phyloP scores from a whole-genome alignment of 192 early-diverging fungal species.

The Coemansia sp. region DNA sequence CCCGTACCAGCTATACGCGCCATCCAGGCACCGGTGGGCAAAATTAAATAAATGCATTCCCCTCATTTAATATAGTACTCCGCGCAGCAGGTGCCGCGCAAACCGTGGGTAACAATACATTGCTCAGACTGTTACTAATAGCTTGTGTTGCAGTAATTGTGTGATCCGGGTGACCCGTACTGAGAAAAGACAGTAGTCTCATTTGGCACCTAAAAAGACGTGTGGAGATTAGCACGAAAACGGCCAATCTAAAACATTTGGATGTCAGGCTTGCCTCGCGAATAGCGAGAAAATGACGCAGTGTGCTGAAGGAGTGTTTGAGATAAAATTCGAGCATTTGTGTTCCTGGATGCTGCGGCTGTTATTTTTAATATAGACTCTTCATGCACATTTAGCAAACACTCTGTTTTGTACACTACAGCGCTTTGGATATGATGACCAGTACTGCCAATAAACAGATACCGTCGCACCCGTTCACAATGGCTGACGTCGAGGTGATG shows the following conservation, averaged over 20 bases:
- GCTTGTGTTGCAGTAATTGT: not conserved
- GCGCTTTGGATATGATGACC: slow-evolving; percentile 13
- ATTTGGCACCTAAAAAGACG: not conserved
- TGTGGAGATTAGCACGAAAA: not conserved
- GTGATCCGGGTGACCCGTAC: not conserved
- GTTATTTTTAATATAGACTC: not conserved
- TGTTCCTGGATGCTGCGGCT: not conserved
- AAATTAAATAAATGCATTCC: not conserved
- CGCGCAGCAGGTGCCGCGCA: not conserved
- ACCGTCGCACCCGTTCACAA: slow-evolving; percentile 49
- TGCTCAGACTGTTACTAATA: not conserved
- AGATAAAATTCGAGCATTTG: not conserved
- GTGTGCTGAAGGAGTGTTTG: not conserved
- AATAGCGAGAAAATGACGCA: not conserved
- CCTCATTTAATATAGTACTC: not conserved
- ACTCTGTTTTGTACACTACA: not conserved
- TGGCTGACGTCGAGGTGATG: slow-evolving; percentile 51
- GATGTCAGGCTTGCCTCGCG: not conserved
- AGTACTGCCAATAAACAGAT: slow-evolving; percentile 7
- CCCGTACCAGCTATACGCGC: not conserved
- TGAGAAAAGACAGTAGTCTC: not conserved
- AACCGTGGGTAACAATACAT: not conserved
- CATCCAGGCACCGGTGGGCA: not conserved
- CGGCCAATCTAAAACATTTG: slow-evolving; percentile 1
- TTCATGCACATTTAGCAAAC: not conserved